Evolutionary conservation across 257 asterid species (phyloP).

Genomic region (Plantago elongata): DNA sequence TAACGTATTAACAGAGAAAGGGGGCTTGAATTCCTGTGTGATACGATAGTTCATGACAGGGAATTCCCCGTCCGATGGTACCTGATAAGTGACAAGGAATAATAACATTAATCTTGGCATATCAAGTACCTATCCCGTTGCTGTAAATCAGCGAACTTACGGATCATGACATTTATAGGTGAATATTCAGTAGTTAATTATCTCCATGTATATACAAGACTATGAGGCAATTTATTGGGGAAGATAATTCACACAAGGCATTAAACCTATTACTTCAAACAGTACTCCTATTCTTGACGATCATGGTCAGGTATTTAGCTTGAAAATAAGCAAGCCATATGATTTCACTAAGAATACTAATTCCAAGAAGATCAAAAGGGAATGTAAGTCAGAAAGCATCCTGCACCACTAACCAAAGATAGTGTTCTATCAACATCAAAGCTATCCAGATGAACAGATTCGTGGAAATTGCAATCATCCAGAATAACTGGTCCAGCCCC

Average conservation of each 20-base stretch:
- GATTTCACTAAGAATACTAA: conserved; percentile 13
- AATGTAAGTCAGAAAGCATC: conserved; percentile 16
- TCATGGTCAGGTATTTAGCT: no score
- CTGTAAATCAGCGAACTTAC: no score
- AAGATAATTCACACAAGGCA: no score
- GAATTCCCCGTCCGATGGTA: conserved; percentile 97
- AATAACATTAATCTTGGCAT: no score
- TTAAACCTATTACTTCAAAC: no score
- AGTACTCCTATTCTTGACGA: no score
- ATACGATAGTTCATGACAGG: conserved; percentile 99
- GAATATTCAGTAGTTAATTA: no score
- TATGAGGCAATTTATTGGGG: no score
- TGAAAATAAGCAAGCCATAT: not conserved
- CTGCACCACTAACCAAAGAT: conserved; percentile 57
- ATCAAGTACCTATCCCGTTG: no score
- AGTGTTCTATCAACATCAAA: conserved; percentile 92
- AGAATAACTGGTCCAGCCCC: conserved; percentile 83
- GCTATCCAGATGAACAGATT: conserved; percentile 93
- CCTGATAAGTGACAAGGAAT: conserved; percentile 33
- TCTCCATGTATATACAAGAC: no score
- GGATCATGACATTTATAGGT: no score
- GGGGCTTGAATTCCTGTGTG: conserved; percentile 99
- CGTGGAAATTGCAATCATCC: conserved; percentile 99
- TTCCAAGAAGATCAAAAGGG: conserved; percentile 17
- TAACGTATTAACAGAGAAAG: conserved; percentile 78